Evolutionary conservation across 2,329 filamentous ascomycete genomes (phyloP), one percentile per base, ranked within the genome.

Genomic region (Curvularia hawaiiensis): DNA sequence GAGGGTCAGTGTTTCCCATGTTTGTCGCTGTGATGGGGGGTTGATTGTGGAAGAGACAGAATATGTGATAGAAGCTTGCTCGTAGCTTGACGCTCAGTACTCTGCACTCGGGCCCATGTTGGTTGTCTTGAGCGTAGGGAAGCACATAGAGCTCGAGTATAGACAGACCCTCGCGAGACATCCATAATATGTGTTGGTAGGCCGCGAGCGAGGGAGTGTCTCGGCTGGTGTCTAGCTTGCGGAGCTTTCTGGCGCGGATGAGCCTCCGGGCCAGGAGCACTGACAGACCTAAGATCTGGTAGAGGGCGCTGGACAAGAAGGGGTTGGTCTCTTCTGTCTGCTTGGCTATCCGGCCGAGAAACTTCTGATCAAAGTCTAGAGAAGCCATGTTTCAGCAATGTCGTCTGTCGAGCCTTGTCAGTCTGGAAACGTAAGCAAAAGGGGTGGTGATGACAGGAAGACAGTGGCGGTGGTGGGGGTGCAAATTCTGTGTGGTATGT

Each of bases 361-460:
- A 97, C 80, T 98, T 99, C 80, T 97, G 93, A 77, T 99, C 95
- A 61, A 98, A 92, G 79, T 97, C 92, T 60, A 92, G 95, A 74
- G 93, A 95, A 79, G 95, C 95, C 95, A 98, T 99, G 26, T 62
- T 70, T 60, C 65, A 58, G 52, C 40, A 54, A 14, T 39, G 50
- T 28, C 18, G 39, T 58, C 52, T 54, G 52, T 41, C 35, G 50
- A 48, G 30, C 22, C 30, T 35, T n/a, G 53, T 59, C 38, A 60
- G 57, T 53, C 52, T 43, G n/a, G 31, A 45, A 20, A 22, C 16
- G 52, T n/a, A 18, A 44, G 48, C 35, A 24, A 35, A 49, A 46
- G 33, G 44, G 56, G 44, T 16, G 46, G 49, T 41, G 49, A 45
- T 52, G 41, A n/a, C 30, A 39, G 33, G 14, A 30, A 4, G 4